phyloP scores from a whole-genome alignment of 1,139 yeast genomes.

The Meyerozyma smithsonii region DNA sequence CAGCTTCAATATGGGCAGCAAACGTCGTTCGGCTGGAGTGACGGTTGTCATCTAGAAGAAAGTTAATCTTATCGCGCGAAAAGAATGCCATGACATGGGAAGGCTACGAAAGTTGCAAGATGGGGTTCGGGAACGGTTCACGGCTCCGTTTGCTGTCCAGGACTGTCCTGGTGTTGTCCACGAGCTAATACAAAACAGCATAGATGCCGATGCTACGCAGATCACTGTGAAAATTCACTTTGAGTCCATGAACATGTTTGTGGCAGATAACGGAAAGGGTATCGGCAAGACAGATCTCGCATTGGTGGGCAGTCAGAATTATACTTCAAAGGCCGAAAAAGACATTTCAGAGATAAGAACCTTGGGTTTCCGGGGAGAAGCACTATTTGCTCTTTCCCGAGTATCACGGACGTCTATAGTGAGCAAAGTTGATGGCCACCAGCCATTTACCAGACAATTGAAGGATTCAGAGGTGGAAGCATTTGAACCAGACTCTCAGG shows the following conservation, averaged over 20 bases:
- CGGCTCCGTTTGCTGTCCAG: neutral
- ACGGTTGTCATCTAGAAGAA: neutral
- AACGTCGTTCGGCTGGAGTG: neutral
- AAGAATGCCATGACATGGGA: neutral
- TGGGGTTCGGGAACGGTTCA: neutral
- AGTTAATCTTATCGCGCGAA: neutral
- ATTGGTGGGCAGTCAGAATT: slow-evolving; percentile 57
- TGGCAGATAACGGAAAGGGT: slow-evolving; percentile 78
- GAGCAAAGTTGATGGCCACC: neutral
- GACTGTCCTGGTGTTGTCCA: slow-evolving; percentile 43
- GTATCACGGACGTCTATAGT: neutral
- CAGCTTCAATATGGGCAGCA: neutral
- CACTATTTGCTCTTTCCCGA: slow-evolving; percentile 28
- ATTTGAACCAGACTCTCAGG: neutral
- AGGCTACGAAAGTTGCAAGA: neutral
- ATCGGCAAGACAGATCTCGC: slow-evolving; percentile 54
- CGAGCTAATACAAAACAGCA: slow-evolving; percentile 73
- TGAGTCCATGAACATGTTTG: slow-evolving; percentile 52
- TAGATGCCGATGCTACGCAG: slow-evolving; percentile 68
- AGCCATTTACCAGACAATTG: neutral
- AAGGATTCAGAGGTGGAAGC: neutral
- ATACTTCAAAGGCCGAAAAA: slow-evolving; percentile 63
- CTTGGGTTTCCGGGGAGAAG: slow-evolving; percentile 78
- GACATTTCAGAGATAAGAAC: slow-evolving; percentile 49
- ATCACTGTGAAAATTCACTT: slow-evolving; percentile 63